Base-by-base conservation (phyloP, 2,329 filamentous ascomycete genomes). In the Alternaria panax region DNA sequence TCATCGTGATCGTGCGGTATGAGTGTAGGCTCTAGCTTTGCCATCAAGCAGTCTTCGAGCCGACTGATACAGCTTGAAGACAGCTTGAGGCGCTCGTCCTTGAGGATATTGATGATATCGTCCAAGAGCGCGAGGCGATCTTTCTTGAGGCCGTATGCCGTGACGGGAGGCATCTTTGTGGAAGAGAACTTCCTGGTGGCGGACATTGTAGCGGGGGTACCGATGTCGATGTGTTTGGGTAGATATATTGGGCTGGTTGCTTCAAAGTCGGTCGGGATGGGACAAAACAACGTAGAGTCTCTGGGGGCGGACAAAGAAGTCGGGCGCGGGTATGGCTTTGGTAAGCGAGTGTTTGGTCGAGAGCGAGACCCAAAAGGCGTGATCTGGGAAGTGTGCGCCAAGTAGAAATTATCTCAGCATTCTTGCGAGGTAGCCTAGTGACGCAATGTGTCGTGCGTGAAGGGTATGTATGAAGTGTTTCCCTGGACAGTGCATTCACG, bases 311-410 rank as follows among this genome's bases (percentile, higher is more conserved):
- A 9, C 18, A 38, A 14, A n/a, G 1, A 8, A 18, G 1, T 38
- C 7, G 1, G 0, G 32, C 16, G 32, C 32, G 0, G 14, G 16
- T 32, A 32, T 11, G 11, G 0, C 0, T 14, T 16, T 32, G 30
- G 16, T 32, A 32, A n/a, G n/a, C n/a, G n/a, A n/a, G n/a, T n/a
- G n/a, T n/a, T n/a, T n/a, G n/a, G n/a, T n/a, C n/a, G n/a, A n/a
- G n/a, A n/a, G n/a, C n/a, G n/a, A n/a, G n/a, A n/a, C n/a, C n/a
- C n/a, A n/a, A n/a, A n/a, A n/a, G n/a, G n/a, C n/a, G n/a, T n/a
- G n/a, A n/a, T n/a, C 11, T 16, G 12, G 0, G 30, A 32, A 32
- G 30, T 5, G 0, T 32, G 0, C 12, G 14, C 16, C 0, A n/a
- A n/a, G 7, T 38, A 38, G 18, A n/a, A 38, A 0, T 18, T 7